Base-by-base conservation (phyloP, 352 stramenopile genomes). In the Phytopythium kandeliae region DNA sequence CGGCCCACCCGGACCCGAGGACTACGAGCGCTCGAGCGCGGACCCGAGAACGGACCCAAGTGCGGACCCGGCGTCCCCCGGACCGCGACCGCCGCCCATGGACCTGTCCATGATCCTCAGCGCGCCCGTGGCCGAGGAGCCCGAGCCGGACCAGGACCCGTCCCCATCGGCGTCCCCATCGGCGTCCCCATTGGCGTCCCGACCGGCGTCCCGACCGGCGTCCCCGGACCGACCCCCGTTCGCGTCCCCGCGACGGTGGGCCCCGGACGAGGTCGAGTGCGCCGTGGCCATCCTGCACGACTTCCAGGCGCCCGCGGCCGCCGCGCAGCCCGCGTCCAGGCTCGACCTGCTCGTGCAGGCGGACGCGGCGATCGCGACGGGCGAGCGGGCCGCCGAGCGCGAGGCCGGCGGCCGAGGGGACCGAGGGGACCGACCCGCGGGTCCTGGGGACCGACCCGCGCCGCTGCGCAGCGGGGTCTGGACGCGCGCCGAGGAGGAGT, bases 331-430 rank as follows among this genome's bases (percentile, higher is more conserved):
- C 58, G 33, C 69, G 65, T 69, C 66, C 51, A 78, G 77, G 24
- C 52, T 89, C 22, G 78, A 89, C 47, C 57, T 89, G 37, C 63
- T 89, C 15, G 71, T 89, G 11, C 72, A 89, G 62, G 78, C 78
- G 11, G 74, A 89, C 48, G 78, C 71, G n/a, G 71, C 81, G 45
- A 86, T 89, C 60, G 68, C 85, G 55, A 44, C 50, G 40, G 36
- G 51, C 12, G 40, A n/a, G n/a, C n/a, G n/a, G n/a, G n/a, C n/a
- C n/a, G n/a, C n/a, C n/a, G n/a, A n/a, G n/a, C n/a, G n/a, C n/a
- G n/a, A n/a, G n/a, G n/a, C n/a, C n/a, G n/a, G n/a, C n/a, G n/a
- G 50, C 51, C 24, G 31, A 44, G 13, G 44, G 19, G n/a, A n/a
- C n/a, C n/a, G n/a, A n/a, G n/a, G n/a, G n/a, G n/a, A n/a, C n/a